phyloP scores from a whole-genome alignment of 768 basidiomycete species.

The Mycena sanguinolenta region DNA sequence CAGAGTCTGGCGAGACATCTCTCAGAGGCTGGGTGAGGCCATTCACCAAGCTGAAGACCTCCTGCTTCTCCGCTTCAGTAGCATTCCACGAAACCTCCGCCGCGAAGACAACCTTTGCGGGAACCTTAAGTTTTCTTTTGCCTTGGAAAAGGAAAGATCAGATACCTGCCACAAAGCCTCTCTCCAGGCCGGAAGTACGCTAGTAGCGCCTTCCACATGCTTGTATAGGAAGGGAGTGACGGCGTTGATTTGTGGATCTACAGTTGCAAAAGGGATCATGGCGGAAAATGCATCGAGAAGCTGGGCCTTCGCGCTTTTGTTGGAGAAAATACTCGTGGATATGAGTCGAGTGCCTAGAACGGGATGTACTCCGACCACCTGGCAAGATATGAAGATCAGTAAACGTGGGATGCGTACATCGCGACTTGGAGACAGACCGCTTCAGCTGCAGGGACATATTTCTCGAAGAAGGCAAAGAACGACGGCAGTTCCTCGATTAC shows the following conservation, averaged over 20 bases:
- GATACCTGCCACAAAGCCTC: constrained; percentile 39
- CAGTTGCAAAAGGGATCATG: constrained; percentile 37
- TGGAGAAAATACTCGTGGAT: constrained; percentile 41
- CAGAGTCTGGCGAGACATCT: constrained; percentile 22
- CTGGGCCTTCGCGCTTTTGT: constrained; percentile 34
- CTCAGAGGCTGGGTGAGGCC: constrained; percentile 18
- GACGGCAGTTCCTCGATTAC: constrained; percentile 46
- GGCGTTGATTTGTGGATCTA: constrained; percentile 19
- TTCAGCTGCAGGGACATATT: constrained; percentile 43
- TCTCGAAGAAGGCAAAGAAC: constrained; percentile 48
- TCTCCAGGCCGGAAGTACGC: constrained; percentile 37
- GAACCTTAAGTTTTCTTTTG: constrained; percentile 27
- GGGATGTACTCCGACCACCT: constrained; percentile 17
- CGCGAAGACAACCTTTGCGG: constrained; percentile 19
- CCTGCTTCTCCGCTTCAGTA: constrained; percentile 20
- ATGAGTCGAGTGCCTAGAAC: constrained; percentile 45
- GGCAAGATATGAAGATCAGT: constrained; percentile 8
- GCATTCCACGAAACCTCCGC: constrained; percentile 23
- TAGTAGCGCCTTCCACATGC: constrained; percentile 24
- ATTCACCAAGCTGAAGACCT: constrained; percentile 15
- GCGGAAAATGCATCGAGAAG: constrained; percentile 26
- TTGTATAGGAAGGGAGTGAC: constrained; percentile 34
- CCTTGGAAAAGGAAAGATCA: constrained; percentile 18
- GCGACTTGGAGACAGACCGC: constrained; percentile 35
- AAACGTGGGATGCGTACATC: constrained; percentile 1